A percentile compares a stretch with the other conserved stretches of the same genome.
These are phyloP conservation scores for Rhizopus delemar DNA, from an alignment of 371 early-diverging fungal species.

Conservation along the genomic window DNA sequence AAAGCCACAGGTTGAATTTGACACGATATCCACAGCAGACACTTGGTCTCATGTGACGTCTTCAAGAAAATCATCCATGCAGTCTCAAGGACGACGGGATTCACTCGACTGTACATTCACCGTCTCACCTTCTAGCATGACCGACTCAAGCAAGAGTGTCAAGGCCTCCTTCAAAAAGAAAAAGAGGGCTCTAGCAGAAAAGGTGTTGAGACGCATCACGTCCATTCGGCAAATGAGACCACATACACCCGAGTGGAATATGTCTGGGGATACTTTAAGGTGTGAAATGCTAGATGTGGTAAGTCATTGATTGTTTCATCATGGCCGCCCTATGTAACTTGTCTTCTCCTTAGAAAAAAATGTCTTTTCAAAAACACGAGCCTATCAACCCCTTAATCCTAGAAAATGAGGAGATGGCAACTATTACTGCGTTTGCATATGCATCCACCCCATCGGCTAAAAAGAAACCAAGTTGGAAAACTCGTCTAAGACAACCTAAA, in stretches of 20 bases:
- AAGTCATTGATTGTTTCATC: not conserved
- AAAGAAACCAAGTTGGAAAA: conserved; percentile 17
- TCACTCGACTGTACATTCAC: not conserved
- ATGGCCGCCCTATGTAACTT: not conserved
- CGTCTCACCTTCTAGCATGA: not conserved
- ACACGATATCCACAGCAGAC: no score
- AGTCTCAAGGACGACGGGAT: not conserved
- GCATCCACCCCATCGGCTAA: conserved; percentile 26
- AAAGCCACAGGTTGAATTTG: no score
- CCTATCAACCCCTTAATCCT: not conserved
- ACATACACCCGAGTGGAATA: not conserved
- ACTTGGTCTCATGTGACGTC: not conserved
- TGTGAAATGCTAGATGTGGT: not conserved
- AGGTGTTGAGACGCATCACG: not conserved
- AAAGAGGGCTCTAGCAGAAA: not conserved
- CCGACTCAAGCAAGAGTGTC: not conserved
- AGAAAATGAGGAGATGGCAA: not conserved
- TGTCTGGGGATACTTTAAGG: conserved; percentile 1
- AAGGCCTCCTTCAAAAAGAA: not conserved
- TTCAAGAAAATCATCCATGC: not conserved
- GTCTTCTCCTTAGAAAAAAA: not conserved
- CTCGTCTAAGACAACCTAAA: conserved; percentile 6
- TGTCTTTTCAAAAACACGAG: not conserved
- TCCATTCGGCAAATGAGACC: not conserved
- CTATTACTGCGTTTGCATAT: conserved; percentile 27